A percentile compares a stretch with the other conserved stretches of the same genome.
Conservation (phyloP, 2,329 filamentous ascomycete genomes). For the Fusarium continuum region DNA sequence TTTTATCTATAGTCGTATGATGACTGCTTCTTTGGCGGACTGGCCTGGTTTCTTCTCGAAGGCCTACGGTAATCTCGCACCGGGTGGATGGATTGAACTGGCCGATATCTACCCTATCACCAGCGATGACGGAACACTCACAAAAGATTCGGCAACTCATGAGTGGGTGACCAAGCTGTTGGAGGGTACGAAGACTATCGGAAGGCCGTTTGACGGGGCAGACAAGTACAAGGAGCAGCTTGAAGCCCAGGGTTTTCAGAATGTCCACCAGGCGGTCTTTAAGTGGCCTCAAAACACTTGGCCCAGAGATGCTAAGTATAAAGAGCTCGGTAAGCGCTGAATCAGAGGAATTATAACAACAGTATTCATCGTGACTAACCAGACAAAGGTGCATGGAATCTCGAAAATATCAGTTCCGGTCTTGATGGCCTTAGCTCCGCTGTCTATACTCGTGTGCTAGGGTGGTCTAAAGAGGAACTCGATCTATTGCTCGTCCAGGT, state of each 20-base stretch:
- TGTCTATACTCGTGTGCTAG: slow-evolving; percentile 41
- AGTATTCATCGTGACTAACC: neutral
- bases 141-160: slow-evolving; percentile 24
- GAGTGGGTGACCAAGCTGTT: slow-evolving; percentile 39
- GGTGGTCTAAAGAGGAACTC: slow-evolving; percentile 42
- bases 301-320: slow-evolving; percentile 59
- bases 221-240: slow-evolving; percentile 47
- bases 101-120: slow-evolving; percentile 32
- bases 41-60: slow-evolving; percentile 37
- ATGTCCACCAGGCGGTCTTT: slow-evolving; percentile 56
- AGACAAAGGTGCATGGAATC: slow-evolving; percentile 42
- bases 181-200: slow-evolving; percentile 39
- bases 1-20: slow-evolving; percentile 42
- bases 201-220: slow-evolving; percentile 40
- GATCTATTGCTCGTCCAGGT: slow-evolving; percentile 39
- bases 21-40: slow-evolving; percentile 33
- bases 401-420: slow-evolving; percentile 32
- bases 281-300: slow-evolving; percentile 60
- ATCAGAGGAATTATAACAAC: neutral
- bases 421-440: slow-evolving; percentile 45
- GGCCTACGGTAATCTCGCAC: slow-evolving; percentile 32
- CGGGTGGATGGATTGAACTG: slow-evolving; percentile 41
- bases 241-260: slow-evolving; percentile 59
- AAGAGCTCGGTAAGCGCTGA: slow-evolving; percentile 50
- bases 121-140: slow-evolving; percentile 15